Conservation (phyloP, 2,329 filamentous ascomycete genomes). For the Ophiocordyceps polyrhachis-furcata region DNA sequence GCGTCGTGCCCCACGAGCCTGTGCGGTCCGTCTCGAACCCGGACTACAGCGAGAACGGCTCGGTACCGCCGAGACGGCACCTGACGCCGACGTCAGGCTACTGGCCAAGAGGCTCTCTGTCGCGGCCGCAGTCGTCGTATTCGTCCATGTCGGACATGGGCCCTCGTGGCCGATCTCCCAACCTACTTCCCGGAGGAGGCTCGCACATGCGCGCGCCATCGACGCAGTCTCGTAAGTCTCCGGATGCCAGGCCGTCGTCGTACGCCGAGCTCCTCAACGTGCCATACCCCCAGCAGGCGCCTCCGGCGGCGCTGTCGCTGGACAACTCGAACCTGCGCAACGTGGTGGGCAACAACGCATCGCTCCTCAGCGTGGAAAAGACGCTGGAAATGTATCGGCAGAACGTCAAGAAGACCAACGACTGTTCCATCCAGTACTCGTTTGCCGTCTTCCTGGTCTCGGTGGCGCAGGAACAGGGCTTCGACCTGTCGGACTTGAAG, state of each 20-base stretch:
- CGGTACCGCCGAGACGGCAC: constrained; percentile 36
- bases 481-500: constrained; percentile 29
- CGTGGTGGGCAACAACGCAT: constrained; percentile 74
- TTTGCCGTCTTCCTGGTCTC: constrained; percentile 92
- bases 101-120: constrained; percentile 37
- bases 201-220: constrained; percentile 28
- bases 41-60: constrained; percentile 30
- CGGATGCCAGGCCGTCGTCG: constrained; percentile 31
- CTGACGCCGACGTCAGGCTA: constrained; percentile 39
- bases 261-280: constrained; percentile 44
- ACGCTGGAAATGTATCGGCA: constrained; percentile 94
- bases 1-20: constrained; percentile 22
- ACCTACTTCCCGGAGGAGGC: constrained; percentile 18
- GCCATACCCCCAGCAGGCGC: constrained; percentile 63
- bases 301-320: constrained; percentile 45
- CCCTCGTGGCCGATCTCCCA: constrained; percentile 42
- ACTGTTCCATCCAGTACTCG: constrained; percentile 79
- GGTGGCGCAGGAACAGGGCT: constrained; percentile 60
- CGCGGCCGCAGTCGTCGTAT: constrained; percentile 58
- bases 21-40: constrained; percentile 29
- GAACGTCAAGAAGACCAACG: constrained; percentile 94
- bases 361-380: constrained; percentile 75
- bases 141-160: constrained; percentile 54
- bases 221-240: constrained; percentile 32
- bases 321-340: constrained; percentile 68